Conservation (phyloP, 1,284 basidiomycete species). For the Leccinum solheimii region DNA sequence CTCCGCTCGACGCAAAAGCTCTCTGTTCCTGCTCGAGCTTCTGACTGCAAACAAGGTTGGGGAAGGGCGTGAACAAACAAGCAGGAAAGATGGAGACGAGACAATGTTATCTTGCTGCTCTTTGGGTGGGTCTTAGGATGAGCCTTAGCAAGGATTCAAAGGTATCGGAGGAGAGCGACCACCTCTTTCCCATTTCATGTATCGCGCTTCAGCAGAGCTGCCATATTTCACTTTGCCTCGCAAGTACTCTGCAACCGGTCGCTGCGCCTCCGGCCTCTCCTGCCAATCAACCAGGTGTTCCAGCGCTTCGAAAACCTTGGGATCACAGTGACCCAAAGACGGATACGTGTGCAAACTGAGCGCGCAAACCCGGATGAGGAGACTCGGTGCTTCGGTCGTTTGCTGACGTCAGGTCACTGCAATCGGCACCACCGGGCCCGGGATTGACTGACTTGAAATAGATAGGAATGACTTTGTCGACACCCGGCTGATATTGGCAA, state of each 20-base stretch:
- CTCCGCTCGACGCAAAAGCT: too few relatives aligned
- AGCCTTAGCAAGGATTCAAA: too few relatives aligned
- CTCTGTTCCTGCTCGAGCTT: too few relatives aligned
- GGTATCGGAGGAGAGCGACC: background rate
- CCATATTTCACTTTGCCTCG: background rate
- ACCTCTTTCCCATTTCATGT: background rate
- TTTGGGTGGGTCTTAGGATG: too few relatives aligned
- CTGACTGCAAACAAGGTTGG: too few relatives aligned
- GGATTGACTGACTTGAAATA: background rate
- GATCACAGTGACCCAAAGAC: too few relatives aligned
- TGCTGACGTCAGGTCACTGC: background rate
- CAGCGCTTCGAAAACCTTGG: too few relatives aligned
- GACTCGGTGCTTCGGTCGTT: background rate
- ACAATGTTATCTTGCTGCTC: too few relatives aligned
- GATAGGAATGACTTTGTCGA: background rate
- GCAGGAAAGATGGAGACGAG: too few relatives aligned
- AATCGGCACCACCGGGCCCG: background rate
- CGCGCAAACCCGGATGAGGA: background rate
- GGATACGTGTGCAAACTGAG: background rate
- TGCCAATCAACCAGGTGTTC: background rate
- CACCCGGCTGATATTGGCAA: background rate
- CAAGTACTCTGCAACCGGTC: background rate
- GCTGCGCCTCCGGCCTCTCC: background rate
- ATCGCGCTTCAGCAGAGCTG: background rate
- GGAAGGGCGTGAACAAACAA: too few relatives aligned